These are phyloP conservation scores for Metschnikowia similis DNA, from an alignment of 805 yeast species.

Conservation along the genomic window DNA sequence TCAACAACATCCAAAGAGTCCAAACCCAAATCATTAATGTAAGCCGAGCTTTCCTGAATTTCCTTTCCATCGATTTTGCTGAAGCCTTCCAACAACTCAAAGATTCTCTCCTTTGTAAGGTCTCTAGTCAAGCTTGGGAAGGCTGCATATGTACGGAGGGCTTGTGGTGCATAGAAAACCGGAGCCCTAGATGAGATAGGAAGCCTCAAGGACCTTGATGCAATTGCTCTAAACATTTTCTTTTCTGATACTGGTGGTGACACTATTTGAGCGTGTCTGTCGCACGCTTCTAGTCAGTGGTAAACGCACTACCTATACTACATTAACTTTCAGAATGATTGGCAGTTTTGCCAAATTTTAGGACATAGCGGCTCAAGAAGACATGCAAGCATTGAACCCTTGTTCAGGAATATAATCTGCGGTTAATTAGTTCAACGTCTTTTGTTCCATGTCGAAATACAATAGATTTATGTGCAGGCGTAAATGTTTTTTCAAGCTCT, in stretches of 20 bases:
- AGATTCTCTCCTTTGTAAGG: slow-evolving; percentile 55
- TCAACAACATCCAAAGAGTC: slow-evolving; percentile 47
- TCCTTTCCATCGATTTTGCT: slow-evolving; percentile 48
- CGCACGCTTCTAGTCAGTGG: slow-evolving; percentile 2
- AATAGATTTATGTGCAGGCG: background rate
- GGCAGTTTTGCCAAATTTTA: too few species aligned
- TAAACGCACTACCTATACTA: slow-evolving; percentile 1
- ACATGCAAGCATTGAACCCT: too few species aligned
- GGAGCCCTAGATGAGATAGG: slow-evolving; percentile 15
- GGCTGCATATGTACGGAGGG: slow-evolving; percentile 44
- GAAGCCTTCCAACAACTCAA: slow-evolving; percentile 62
- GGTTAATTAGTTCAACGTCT: too few species aligned
- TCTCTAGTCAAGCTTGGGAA: slow-evolving; percentile 61
- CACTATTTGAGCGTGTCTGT: background rate
- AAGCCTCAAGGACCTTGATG: slow-evolving; percentile 21
- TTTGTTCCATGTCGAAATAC: background rate
- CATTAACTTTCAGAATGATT: too few species aligned
- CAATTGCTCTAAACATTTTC: slow-evolving; percentile 31
- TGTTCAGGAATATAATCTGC: background rate
- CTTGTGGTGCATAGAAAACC: slow-evolving; percentile 14
- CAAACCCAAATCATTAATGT: slow-evolving; percentile 40
- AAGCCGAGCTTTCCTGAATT: slow-evolving; percentile 34
- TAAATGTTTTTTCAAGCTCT: slow-evolving; percentile 1
- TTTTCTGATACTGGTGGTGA: background rate
- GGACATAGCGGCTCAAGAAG: too few species aligned